Percentiles rank a stretch among this genome's conserved stretches.
These are phyloP conservation scores for Trichoderma semiorbis DNA, from an alignment of 2,329 filamentous ascomycete genomes.

Conservation along the genomic window DNA sequence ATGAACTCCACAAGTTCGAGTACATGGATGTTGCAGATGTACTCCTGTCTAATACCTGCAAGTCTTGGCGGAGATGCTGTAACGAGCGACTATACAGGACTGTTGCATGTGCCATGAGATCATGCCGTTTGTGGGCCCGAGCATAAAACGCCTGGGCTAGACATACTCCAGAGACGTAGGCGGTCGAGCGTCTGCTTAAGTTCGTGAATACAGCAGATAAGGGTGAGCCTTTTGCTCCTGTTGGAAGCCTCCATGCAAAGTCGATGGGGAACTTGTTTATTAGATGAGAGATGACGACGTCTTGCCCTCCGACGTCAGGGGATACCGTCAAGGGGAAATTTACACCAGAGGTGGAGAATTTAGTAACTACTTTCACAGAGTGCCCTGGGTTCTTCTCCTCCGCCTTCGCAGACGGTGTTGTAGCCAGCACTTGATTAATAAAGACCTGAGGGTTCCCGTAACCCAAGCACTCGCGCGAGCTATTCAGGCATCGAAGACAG, in stretches of 20 bases:
- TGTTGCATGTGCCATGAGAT: neutral
- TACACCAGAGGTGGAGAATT: neutral
- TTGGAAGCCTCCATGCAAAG: neutral
- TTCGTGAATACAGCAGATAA: neutral
- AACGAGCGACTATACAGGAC: neutral
- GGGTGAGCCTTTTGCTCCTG: neutral
- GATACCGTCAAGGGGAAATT: neutral
- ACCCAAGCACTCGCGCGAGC: neutral
- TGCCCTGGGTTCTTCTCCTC: neutral
- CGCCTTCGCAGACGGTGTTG: neutral
- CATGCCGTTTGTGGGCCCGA: neutral
- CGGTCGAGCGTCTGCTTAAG: neutral
- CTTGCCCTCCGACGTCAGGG: neutral
- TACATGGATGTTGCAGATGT: neutral
- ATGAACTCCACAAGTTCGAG: constrained; percentile 1
- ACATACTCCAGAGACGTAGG: neutral
- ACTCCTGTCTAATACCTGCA: neutral
- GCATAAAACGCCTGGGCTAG: neutral
- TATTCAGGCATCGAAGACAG: neutral
- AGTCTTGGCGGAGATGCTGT: neutral
- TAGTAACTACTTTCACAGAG: neutral
- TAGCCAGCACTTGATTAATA: neutral
- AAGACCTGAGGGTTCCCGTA: neutral
- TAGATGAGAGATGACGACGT: neutral
- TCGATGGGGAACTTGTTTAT: neutral